Evolutionary conservation across 2,329 filamentous ascomycete genomes (phyloP), one percentile per base, ranked within the genome.

Genomic region (Neonectria sp.): DNA sequence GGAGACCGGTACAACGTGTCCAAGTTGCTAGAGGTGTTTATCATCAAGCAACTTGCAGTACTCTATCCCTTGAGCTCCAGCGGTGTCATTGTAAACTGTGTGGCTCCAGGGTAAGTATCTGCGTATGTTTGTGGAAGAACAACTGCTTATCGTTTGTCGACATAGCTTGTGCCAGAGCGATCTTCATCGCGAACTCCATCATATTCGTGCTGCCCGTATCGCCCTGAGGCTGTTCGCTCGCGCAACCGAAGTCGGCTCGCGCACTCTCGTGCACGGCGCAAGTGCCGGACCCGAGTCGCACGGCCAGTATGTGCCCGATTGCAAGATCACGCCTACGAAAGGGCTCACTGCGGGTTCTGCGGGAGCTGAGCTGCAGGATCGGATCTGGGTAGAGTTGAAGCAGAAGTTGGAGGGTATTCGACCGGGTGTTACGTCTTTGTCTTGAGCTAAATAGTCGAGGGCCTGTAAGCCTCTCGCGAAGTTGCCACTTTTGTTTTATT

Each of bases 201-300:
- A 48, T 25, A 9, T 11, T 33, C 27, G 24, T n/a, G 6, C 24
- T 13, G 40, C 29, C 13, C 25, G 43, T 11, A 13, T 58, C 11
- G 12, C 53, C 12, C n/a, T 37, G 12, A 53, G 27, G 7, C 11
- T 12, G 7, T 82, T 24, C 58, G 85, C 81, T 2, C 79, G 85
- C 24, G 79, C 80, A 0, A 81, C 83, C 0, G 87, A 88, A 76
- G 79, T 81, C 3, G 86, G 87, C 2, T 82, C 80, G 63, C 79
- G 86, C 13, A 85, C 82, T 8, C 71, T 84, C 40, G 78, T 85
- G 5, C 75, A 76, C 31, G 83, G 77, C 2, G 81, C 78, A 0
- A 68, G 73, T 2, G 77, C 74, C 0, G 85, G 85, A 1, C 51
- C 69, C 6, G 82, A 85, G 64, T 79, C 79, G 1, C 82, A 87